Evolutionary conservation across 768 basidiomycete genomes (phyloP), one percentile per base, ranked within the genome.

Genomic region (Scleroderma citrinum): DNA sequence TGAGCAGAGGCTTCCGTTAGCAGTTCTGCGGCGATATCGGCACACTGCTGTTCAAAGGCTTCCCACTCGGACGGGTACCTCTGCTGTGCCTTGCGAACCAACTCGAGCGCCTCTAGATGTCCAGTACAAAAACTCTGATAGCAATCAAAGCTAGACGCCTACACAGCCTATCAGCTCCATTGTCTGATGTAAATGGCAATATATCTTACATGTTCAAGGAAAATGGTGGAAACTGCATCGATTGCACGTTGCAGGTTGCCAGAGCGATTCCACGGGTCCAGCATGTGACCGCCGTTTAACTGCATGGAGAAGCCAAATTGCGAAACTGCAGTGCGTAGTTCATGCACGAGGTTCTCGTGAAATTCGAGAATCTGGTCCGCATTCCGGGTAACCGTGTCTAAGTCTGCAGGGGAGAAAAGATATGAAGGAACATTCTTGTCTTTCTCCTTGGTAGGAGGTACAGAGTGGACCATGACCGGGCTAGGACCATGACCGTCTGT

Each of bases 121-220:
- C 84, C 84, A 0, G 90, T 80, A 61, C 95, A 98, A 60, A 92
- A 97, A 12, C 76, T 68, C 63, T 92, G 81, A 69, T 99, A 99
- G 2, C 81, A 74, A 49, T 78, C 74, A 56, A 95, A 95, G 32
- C 75, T 70, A 14, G 82, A 71, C 21, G 83, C 85, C 92, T 95
- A 56, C 43, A 32, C 50, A 53, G 45, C 47, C 8, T 34, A 12
- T 58, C 30, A 52, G 47, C 26, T 35, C 31, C 30, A 21, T 45
- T 19, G 8, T 7, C 17, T 20, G 43, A 5, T 50, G n/a, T 46
- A 16, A 48, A 45, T 16, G 41, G 20, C 3, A 20, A 35, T 29
- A 32, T 8, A 5, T 49, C 66, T 26, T 56, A 83, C 84, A 67
- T 82, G 75, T 32, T 76, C 72, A 10, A 77, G 70, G 61, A 85